Evolutionary conservation across 78 protist genomes (phyloP).

Genomic region (Tieghemostelium lacteum): DNA sequence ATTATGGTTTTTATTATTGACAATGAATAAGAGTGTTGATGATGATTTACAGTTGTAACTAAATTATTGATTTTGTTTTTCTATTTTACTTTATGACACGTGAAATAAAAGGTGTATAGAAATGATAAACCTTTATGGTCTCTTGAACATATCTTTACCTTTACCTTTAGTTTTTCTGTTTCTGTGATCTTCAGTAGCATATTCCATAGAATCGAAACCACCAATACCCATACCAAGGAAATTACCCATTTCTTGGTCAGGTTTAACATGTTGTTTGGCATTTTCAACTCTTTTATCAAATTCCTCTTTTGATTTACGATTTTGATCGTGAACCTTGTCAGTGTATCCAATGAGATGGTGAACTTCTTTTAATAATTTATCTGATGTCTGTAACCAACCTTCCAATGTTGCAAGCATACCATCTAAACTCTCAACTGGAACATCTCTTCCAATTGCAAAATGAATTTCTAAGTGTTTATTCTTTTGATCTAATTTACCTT

Average conservation of each 20-base stretch:
- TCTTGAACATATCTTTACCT: too few species aligned
- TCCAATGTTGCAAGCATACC: constrained; percentile 24
- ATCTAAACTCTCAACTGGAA: constrained; percentile 30
- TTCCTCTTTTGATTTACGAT: constrained; percentile 54
- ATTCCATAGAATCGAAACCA: constrained; percentile 33
- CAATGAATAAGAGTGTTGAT: too few species aligned
- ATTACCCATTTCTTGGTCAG: neutral
- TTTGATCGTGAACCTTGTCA: constrained; percentile 43
- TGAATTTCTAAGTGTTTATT: constrained; percentile 78
- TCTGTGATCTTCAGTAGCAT: constrained; percentile 47
- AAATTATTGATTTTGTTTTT: too few species aligned
- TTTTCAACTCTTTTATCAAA: constrained; percentile 40
- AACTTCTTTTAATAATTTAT: constrained; percentile 9
- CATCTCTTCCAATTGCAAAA: constrained; percentile 81
- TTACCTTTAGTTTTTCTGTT: too few species aligned
- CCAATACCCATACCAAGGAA: neutral
- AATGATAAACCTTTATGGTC: too few species aligned
- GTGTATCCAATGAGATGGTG: neutral
- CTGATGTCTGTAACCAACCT: constrained; percentile 48
- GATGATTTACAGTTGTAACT: too few species aligned
- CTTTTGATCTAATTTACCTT: constrained; percentile 80
- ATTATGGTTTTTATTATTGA: too few species aligned
- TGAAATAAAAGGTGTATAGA: too few species aligned
- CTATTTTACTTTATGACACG: too few species aligned
- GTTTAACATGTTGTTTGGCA: constrained; percentile 58